Percentiles rank a stretch among this genome's conserved stretches.
Conservation (phyloP, 2,329 filamentous ascomycete species). For the Fusarium coffeatum region DNA sequence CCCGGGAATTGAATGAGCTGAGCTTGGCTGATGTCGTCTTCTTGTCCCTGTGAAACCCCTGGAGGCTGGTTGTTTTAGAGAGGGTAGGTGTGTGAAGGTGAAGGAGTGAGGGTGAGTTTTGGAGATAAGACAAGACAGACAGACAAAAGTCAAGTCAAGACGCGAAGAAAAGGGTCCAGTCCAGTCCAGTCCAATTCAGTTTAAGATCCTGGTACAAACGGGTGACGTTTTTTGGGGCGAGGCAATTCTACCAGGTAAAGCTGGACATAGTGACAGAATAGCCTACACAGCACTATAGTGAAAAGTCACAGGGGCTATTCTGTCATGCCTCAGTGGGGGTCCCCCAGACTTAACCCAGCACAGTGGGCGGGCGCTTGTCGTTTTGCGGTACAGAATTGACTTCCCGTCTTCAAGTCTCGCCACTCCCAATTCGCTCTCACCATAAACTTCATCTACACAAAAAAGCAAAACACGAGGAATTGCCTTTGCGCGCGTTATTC, state of each 20-base stretch:
- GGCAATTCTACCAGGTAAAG: constrained; percentile 14
- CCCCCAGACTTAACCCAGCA: constrained; percentile 29
- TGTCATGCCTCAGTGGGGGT: constrained; percentile 24
- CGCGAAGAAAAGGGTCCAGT: constrained; percentile 9
- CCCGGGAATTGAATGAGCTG: not conserved
- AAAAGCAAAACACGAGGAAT: not conserved
- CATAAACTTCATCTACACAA: constrained; percentile 3
- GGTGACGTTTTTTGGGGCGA: constrained; percentile 27
- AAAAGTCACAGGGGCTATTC: not conserved
- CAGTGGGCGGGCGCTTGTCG: constrained; percentile 40
- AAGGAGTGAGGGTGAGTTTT: not conserved
- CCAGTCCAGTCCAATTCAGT: not conserved
- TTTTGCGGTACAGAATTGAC: constrained; percentile 17
- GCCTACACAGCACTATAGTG: too few species aligned
- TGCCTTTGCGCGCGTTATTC: constrained; percentile 4
- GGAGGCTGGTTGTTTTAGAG: not conserved
- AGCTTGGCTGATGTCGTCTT: constrained; percentile 2
- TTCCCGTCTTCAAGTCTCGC: constrained; percentile 1
- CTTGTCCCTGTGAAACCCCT: not conserved
- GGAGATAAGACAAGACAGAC: not conserved
- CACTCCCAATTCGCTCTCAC: constrained; percentile 8
- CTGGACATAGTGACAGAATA: not conserved
- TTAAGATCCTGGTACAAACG: constrained; percentile 1
- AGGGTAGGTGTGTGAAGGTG: not conserved
- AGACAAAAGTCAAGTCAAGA: not conserved